These are phyloP conservation scores for Silene conica DNA, from an alignment of 148 eudicot species.

Conservation along the genomic window DNA sequence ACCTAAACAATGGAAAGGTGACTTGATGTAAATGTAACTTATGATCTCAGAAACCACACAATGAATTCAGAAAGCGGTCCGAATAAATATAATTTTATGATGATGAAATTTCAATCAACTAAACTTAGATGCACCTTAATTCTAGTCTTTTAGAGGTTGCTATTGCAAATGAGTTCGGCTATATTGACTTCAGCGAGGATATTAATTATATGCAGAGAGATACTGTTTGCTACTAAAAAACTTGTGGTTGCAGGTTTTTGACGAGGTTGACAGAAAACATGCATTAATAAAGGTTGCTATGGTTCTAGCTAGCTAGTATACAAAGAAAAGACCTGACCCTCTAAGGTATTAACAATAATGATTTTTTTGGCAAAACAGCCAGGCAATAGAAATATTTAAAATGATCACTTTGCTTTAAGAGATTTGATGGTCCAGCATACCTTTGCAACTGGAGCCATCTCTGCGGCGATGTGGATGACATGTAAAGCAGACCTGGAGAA, in stretches of 20 bases:
- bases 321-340: slow-evolving; percentile 1
- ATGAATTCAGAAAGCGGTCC: not conserved
- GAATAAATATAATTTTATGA: not conserved
- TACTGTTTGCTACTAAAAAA: not conserved
- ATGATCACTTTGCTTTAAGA: not conserved
- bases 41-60: not conserved
- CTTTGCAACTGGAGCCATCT: slow-evolving; percentile 99
- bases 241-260: not conserved
- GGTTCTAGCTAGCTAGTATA: not conserved
- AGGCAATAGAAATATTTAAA: not conserved
- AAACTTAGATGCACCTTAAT: not conserved
- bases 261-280: not conserved
- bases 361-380: not conserved
- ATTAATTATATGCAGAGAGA: not conserved
- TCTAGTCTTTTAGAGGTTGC: not conserved
- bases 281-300: not conserved
- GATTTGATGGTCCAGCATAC: slow-evolving; percentile 32
- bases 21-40: not conserved
- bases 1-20: slow-evolving; percentile 41
- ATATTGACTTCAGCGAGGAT: not conserved
- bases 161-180: not conserved
- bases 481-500: slow-evolving; percentile 66
- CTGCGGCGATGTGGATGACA: slow-evolving; percentile 91
- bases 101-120: slow-evolving; percentile 3
- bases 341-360: not conserved